Base-by-base conservation (phyloP, 2,329 filamentous ascomycete genomes). In the Elsinoe perseae region DNA sequence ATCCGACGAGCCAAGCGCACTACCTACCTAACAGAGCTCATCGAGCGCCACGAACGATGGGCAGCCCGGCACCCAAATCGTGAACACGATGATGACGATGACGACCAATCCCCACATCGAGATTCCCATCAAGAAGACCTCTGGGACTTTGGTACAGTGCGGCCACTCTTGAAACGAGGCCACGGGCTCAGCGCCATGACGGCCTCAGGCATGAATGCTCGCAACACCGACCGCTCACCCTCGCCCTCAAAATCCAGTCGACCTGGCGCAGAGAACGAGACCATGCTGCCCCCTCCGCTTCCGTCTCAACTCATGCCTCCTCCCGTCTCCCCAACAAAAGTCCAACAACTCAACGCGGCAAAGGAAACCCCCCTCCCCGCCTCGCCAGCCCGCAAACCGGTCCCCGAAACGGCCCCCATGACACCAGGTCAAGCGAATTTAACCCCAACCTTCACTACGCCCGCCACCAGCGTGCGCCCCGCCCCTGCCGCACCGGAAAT, bases 141-240 rank as follows among this genome's bases (percentile, higher is more conserved):
- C 68, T 98, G 93, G 93, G 93, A 98, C 70, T 98, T 98, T 75
- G 93, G 93, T 42, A 98, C 93, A 0, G 89, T 98, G 54, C 81
- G 91, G 57, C 84, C 95, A 4, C 84, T 85, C n/a, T 81, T 80
- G 82, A 79, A 82, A 25, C 83, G 84, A 59, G 79, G 78, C 27
- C 67, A 81, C 44, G 85, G 85, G 2, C 74, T 88, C 50, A 79
- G 86, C 62, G 77, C 83, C 0, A 83, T 95, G 83, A 90, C 88
- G 62, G 88, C 91, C 59, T 85, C 86, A 28, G 86, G 85, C 10
- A 84, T 87, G 16, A 95, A 95, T 68, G 82, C 86, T 16, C 80
- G 90, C 57, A 73, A 70, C 78, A 81, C 30, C 75, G 61, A 40
- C 64, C 68, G 64, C 61, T 73, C 65, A 59, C 67, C 62, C 58